Base-by-base conservation (phyloP, 345 rosid species). In the Citrus reticulata region DNA sequence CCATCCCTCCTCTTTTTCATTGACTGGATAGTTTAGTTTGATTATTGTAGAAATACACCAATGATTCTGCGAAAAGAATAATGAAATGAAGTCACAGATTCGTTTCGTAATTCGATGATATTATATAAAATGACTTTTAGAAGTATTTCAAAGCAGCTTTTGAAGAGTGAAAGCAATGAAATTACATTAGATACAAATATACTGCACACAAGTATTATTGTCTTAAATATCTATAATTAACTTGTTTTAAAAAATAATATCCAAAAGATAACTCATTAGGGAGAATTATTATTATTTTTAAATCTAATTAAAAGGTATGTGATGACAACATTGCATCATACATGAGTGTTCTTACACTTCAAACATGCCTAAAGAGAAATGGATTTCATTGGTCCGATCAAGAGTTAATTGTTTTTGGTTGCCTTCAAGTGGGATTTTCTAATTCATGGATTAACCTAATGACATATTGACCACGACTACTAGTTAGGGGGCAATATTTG, bases 271-370 rank as follows among this genome's bases (percentile, higher is more conserved):
- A 11, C 4, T 42, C 16, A 11, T 42, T 42, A 42, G 51, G 51
- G 16, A 11, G 1, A 42, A 24, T 82, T 25, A 27, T 5, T 2
- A 11, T 17, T 46, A 2, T 68, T 0, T 1, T 1, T 1, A 35
- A 0, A 3, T 6, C 9, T 70, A 29, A 70, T 32, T 66, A 30
- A 10, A 46, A 65, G 46, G 66, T 58, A 59, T 81, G 70, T 74
- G 88, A 74, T 74, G 81, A 61, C 81, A 69, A 24, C 64, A 63
- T 71, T 62, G 57, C 81, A 78, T 67, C 81, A 75, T 40, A 67
- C 70, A 63, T 35, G 77, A 57, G 35, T 70, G 70, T 58, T 77
- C 32, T 68, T 35, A 55, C 74, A 27, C 81, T 72, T 34, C 54
- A 57, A 65, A 71, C 16, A n/a, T 6, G 62, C n/a, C 30, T 32